Evolutionary conservation across 2,329 filamentous ascomycete species (phyloP).

Genomic region (Coniella lustricola): DNA sequence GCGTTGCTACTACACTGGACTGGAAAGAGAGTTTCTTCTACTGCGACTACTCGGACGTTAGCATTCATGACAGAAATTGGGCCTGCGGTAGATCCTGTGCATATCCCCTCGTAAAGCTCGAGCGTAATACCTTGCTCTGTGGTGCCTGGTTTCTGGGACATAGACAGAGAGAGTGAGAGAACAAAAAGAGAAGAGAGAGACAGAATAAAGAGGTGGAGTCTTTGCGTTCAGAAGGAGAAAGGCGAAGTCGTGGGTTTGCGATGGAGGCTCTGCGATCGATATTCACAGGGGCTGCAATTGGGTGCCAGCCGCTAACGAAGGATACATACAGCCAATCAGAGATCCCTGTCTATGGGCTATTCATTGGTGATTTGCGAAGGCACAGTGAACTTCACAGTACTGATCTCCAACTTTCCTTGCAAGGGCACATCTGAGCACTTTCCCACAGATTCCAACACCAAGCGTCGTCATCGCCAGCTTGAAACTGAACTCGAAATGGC

Average conservation of each 20-base stretch:
- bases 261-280: background rate
- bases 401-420: no score
- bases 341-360: background rate
- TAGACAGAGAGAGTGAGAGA: background rate
- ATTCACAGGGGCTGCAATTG: background rate
- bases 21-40: background rate
- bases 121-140: conserved; percentile 13
- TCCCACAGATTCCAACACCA: no score
- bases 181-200: conserved; percentile 7
- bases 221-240: background rate
- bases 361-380: no score
- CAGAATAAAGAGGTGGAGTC: conserved; percentile 12
- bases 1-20: background rate
- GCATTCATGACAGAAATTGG: conserved; percentile 10
- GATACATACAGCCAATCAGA: background rate
- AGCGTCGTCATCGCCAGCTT: no score
- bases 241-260: background rate
- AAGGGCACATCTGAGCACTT: no score
- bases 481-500: no score
- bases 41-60: conserved; percentile 7
- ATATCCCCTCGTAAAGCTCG: conserved; percentile 7
- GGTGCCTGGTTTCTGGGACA: conserved; percentile 3
- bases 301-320: background rate
- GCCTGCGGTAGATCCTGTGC: conserved; percentile 6
- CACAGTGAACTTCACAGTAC: no score